phyloP scores from a whole-genome alignment of 495 filamentous ascomycete genomes.

The Talaromyces proteolyticus region DNA sequence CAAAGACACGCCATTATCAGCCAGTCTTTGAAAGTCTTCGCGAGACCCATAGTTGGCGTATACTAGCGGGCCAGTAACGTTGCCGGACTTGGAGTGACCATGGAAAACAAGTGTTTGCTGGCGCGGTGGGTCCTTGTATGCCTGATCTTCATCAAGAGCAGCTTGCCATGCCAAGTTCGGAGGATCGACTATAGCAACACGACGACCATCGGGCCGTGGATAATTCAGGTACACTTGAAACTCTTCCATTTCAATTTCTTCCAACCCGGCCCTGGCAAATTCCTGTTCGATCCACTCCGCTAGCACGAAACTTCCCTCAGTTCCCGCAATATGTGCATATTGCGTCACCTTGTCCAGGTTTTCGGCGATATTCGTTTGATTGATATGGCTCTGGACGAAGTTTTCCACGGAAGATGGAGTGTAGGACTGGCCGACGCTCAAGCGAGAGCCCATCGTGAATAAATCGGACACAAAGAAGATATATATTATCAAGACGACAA shows the following conservation, averaged over 20 bases:
- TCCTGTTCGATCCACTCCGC: slow-evolving; percentile 73
- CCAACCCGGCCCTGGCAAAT: slow-evolving; percentile 64
- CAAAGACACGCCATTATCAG: slow-evolving; percentile 63
- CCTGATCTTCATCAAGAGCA: slow-evolving; percentile 69
- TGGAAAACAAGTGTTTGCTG: slow-evolving; percentile 74
- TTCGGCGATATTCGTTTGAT: slow-evolving; percentile 62
- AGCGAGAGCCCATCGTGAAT: slow-evolving; percentile 47
- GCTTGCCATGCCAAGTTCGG: slow-evolving; percentile 69
- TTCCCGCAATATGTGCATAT: slow-evolving; percentile 85
- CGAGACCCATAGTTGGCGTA: slow-evolving; percentile 90
- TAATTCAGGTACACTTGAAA: slow-evolving; percentile 93
- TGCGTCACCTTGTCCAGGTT: slow-evolving; percentile 66
- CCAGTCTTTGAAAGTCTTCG: slow-evolving; percentile 71
- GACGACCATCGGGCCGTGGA: slow-evolving; percentile 67
- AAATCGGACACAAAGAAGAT: slow-evolving; percentile 77
- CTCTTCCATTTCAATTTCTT: slow-evolving; percentile 64
- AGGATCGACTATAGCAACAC: slow-evolving; percentile 76
- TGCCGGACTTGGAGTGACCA: slow-evolving; percentile 80
- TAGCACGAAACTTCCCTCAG: slow-evolving; percentile 78
- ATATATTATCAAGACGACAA: slow-evolving; percentile 74
- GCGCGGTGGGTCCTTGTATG: slow-evolving; percentile 43
- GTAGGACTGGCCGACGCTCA: slow-evolving; percentile 36
- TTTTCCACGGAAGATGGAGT: slow-evolving; percentile 57
- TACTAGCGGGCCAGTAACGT: slow-evolving; percentile 85
- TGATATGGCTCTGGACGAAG: slow-evolving; percentile 64